These are phyloP conservation scores for Pleurozium schreberi DNA, from an alignment of 225 moss, liverwort and hornwort genomes.

Conservation along the genomic window DNA sequence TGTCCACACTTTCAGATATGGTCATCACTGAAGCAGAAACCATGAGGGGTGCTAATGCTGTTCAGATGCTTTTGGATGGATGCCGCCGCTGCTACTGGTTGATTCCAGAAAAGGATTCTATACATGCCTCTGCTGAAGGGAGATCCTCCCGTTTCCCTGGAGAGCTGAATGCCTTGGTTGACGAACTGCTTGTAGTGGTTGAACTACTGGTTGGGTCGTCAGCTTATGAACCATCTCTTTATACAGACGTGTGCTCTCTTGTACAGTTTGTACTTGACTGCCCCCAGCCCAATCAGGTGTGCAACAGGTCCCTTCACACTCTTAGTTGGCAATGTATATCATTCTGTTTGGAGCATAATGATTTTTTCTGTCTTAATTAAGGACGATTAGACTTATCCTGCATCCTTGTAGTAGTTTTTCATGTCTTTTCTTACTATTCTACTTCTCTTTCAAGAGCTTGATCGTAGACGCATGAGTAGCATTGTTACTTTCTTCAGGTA, in stretches of 20 bases:
- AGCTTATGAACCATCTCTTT: constrained; percentile 70
- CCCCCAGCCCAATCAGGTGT: constrained; percentile 96
- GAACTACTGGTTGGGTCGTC: constrained; percentile 90
- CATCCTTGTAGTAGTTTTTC: background rate
- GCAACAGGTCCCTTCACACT: background rate
- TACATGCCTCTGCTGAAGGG: constrained; percentile 73
- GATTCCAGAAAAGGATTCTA: constrained; percentile 78
- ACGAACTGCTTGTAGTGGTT: constrained; percentile 94
- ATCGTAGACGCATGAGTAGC: background rate
- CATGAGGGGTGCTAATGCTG: constrained; percentile 90
- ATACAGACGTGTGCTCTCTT: constrained; percentile 84
- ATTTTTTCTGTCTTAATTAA: background rate
- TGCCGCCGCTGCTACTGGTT: constrained; percentile 99
- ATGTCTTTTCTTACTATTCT: background rate
- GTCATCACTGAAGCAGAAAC: constrained; percentile 89
- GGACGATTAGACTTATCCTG: background rate
- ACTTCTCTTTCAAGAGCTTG: background rate
- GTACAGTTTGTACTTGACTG: constrained; percentile 99
- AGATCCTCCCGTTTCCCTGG: constrained; percentile 73
- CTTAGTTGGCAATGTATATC: background rate
- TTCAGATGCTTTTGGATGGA: constrained; percentile 95
- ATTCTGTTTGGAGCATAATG: background rate
- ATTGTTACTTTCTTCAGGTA: background rate
- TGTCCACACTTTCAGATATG: constrained; percentile 93
- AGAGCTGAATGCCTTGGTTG: constrained; percentile 92